Conservation (phyloP, 768 basidiomycete genomes). For the Rhizopogon sp. region DNA sequence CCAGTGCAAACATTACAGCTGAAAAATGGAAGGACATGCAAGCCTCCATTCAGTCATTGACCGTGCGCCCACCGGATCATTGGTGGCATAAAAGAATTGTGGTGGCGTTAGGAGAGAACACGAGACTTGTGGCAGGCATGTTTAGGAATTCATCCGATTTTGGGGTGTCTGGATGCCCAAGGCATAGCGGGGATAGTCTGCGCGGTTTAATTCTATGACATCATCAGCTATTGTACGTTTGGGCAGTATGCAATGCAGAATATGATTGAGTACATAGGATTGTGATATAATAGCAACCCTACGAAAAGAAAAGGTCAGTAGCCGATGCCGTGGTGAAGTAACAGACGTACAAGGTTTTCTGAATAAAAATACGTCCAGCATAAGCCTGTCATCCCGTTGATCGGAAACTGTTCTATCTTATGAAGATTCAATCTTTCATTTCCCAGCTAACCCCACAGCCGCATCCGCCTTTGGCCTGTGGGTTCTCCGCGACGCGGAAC, state of each 20-base stretch:
- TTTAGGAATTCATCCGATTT: too few species aligned
- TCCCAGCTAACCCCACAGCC: slow-evolving; percentile 98
- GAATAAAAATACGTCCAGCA: neutral
- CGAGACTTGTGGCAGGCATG: neutral
- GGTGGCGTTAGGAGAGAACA: neutral
- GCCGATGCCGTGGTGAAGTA: neutral
- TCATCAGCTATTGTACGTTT: neutral
- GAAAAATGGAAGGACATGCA: too few species aligned
- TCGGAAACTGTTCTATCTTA: neutral
- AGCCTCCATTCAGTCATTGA: neutral
- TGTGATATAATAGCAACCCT: neutral
- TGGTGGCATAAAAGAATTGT: neutral
- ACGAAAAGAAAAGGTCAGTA: neutral
- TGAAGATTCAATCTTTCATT: slow-evolving; percentile 39
- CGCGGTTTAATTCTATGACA: neutral
- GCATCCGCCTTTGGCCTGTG: slow-evolving; percentile 89
- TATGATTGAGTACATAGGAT: neutral
- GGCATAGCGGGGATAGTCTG: neutral
- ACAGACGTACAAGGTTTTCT: neutral
- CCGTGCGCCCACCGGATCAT: neutral
- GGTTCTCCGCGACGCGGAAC: slow-evolving; percentile 81
- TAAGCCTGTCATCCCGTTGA: neutral
- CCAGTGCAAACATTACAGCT: too few species aligned
- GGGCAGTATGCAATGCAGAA: neutral
- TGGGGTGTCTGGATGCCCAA: too few species aligned